Evolutionary conservation across 1,284 basidiomycete genomes (phyloP).

Genomic region (Somion occarium): DNA sequence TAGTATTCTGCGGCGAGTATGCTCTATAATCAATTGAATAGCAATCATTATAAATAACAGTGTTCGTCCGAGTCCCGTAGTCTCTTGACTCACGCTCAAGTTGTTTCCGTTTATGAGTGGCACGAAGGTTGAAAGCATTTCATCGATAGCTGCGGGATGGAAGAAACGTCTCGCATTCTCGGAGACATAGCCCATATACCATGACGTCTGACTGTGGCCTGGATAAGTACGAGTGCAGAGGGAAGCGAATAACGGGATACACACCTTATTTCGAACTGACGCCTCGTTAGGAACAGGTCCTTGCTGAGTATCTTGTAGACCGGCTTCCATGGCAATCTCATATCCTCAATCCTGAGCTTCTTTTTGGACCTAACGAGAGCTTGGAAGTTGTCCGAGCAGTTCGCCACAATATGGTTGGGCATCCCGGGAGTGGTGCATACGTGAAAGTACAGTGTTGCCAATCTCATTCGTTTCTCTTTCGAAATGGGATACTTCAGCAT

Average conservation of each 20-base stretch:
- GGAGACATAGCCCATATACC: conserved; percentile 83
- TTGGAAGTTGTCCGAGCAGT: conserved; percentile 54
- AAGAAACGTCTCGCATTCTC: conserved; percentile 85
- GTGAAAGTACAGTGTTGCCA: conserved; percentile 81
- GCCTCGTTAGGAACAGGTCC: conserved; percentile 80
- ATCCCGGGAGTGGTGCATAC: conserved; percentile 57
- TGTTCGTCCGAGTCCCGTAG: neutral
- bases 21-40: conserved; percentile 36
- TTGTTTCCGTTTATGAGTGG: conserved; percentile 73
- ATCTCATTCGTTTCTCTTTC: conserved; percentile 68
- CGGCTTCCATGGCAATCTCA: conserved; percentile 87
- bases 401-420: conserved; percentile 53
- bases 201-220: conserved; percentile 61
- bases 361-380: conserved; percentile 63
- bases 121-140: conserved; percentile 84
- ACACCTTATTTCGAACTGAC: conserved; percentile 79
- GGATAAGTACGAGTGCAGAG: conserved; percentile 8
- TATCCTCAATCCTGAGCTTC: conserved; percentile 73
- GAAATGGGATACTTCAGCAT: conserved; percentile 86
- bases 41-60: conserved; percentile 6
- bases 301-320: conserved; percentile 77
- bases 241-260: conserved; percentile 19
- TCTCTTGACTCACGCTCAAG: conserved; percentile 53
- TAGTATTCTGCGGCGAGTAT: conserved; percentile 80
- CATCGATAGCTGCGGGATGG: conserved; percentile 82